Evolutionary conservation across 73 alveolate species (phyloP).

Genomic region (Symbiodinium pilosum): DNA sequence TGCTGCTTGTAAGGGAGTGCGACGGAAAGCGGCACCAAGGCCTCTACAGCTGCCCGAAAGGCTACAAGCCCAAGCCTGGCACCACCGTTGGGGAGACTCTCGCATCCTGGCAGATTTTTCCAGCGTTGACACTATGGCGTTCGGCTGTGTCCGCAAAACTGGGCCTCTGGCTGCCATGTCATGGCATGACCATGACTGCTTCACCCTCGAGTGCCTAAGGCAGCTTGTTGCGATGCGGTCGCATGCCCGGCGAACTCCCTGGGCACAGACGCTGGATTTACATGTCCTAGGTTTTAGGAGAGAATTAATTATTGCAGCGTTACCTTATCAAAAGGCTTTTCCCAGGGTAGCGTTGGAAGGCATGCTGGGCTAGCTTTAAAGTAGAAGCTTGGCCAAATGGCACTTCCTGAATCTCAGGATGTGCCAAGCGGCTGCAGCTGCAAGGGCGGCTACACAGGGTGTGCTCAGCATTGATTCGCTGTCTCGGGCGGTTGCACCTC

Average conservation of each 20-base stretch:
- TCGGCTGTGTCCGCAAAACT: too few relatives aligned
- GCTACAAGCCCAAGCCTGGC: slow-evolving; percentile 21
- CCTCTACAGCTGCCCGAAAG: slow-evolving; percentile 42
- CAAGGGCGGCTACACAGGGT: slow-evolving; percentile 73
- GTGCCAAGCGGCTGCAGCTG: slow-evolving; percentile 52
- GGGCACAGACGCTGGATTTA: not conserved
- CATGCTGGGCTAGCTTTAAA: too few relatives aligned
- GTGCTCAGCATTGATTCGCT: not conserved
- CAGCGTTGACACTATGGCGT: too few relatives aligned
- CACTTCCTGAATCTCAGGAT: not conserved
- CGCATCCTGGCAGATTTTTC: not conserved
- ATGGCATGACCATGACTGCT: not conserved
- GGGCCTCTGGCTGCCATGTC: too few relatives aligned
- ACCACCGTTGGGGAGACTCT: slow-evolving; percentile 19
- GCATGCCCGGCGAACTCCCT: slow-evolving; percentile 46
- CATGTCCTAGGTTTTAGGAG: too few relatives aligned
- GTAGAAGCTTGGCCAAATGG: too few relatives aligned
- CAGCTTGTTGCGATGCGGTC: slow-evolving; percentile 65
- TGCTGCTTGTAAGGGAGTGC: too few relatives aligned
- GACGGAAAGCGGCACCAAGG: too few relatives aligned
- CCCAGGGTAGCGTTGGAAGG: too few relatives aligned
- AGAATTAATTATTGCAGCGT: too few relatives aligned
- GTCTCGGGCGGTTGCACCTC: too few relatives aligned
- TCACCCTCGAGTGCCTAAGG: slow-evolving; percentile 40
- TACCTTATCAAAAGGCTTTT: too few relatives aligned